Evolutionary conservation across 768 basidiomycete species (phyloP).

Genomic region (Suillus variegatus): DNA sequence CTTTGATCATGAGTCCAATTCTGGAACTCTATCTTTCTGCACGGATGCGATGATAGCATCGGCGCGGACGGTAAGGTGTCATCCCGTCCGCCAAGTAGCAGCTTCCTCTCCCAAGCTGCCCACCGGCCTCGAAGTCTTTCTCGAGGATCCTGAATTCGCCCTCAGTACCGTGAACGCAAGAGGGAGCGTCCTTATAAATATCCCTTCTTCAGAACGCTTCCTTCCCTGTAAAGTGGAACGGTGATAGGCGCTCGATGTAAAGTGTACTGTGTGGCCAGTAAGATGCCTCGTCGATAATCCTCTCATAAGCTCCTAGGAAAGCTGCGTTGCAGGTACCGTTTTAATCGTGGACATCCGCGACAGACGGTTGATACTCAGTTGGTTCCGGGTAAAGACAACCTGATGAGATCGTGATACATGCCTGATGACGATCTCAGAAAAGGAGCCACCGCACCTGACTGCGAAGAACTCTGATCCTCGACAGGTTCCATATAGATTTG

Average conservation of each 20-base stretch:
- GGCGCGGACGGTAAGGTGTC: not conserved
- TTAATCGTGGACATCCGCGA: constrained; percentile 3
- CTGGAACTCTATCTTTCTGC: constrained; percentile 11
- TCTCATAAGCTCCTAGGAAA: constrained; percentile 10
- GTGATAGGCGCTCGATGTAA: not conserved
- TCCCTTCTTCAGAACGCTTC: not conserved
- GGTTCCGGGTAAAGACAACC: not conserved
- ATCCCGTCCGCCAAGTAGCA: not conserved
- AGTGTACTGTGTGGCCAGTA: constrained; percentile 11
- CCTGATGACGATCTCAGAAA: not conserved
- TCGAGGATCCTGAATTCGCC: not conserved
- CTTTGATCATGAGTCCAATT: constrained; percentile 6
- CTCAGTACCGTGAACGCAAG: constrained; percentile 8
- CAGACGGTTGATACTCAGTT: not conserved
- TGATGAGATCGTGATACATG: not conserved
- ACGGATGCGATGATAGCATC: not conserved
- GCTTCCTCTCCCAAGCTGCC: constrained; percentile 1
- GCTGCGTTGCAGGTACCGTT: not conserved
- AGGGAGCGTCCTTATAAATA: constrained; percentile 10
- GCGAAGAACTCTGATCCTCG: too few species aligned
- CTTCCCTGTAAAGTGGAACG: not conserved
- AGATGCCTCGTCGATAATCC: constrained; percentile 7
- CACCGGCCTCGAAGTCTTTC: constrained; percentile 2
- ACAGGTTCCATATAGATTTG: not conserved
- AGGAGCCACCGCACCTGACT: not conserved